A percentile compares a stretch with the other conserved stretches of the same genome.
These are phyloP conservation scores for Talaromyces liani DNA, from an alignment of 495 filamentous ascomycete species.

Conservation along the genomic window DNA sequence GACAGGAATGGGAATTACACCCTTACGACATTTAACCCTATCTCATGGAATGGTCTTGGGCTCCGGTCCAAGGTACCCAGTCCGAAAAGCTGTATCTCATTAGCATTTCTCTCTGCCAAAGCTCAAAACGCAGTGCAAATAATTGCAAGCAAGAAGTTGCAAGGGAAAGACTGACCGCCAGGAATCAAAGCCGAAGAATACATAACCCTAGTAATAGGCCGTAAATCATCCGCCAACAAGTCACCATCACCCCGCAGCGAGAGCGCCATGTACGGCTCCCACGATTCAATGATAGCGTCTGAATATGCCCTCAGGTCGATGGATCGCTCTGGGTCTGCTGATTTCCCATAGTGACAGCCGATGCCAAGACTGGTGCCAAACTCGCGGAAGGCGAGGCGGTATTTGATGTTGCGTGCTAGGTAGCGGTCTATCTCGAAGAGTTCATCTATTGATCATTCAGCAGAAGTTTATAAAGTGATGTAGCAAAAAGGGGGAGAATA, in stretches of 20 bases:
- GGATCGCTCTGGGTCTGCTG: constrained; percentile 31
- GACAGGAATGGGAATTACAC: neutral
- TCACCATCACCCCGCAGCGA: constrained; percentile 14
- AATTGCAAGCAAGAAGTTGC: too few relatives aligned
- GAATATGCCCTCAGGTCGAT: constrained; percentile 32
- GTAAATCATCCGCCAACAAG: constrained; percentile 39
- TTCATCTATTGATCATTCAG: constrained; percentile 19
- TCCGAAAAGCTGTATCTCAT: constrained; percentile 22
- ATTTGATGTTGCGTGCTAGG: constrained; percentile 30
- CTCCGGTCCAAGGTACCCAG: constrained; percentile 32
- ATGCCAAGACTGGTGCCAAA: constrained; percentile 55
- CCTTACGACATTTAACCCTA: neutral
- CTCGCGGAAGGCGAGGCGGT: constrained; percentile 55
- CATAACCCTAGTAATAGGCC: constrained; percentile 58
- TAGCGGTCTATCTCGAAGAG: constrained; percentile 35
- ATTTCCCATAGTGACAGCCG: constrained; percentile 36
- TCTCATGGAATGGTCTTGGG: constrained; percentile 12
- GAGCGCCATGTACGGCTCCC: constrained; percentile 42
- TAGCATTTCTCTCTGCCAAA: neutral
- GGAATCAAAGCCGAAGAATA: constrained; percentile 57
- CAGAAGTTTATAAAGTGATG: neutral
- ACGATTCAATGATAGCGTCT: constrained; percentile 41
- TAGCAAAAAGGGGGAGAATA: constrained; percentile 11
- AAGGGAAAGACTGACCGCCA: constrained; percentile 41
- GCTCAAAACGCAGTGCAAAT: too few relatives aligned